Base-by-base conservation (phyloP, 192 early-diverging fungal genomes). In the Chytriomyces hyalinus region DNA sequence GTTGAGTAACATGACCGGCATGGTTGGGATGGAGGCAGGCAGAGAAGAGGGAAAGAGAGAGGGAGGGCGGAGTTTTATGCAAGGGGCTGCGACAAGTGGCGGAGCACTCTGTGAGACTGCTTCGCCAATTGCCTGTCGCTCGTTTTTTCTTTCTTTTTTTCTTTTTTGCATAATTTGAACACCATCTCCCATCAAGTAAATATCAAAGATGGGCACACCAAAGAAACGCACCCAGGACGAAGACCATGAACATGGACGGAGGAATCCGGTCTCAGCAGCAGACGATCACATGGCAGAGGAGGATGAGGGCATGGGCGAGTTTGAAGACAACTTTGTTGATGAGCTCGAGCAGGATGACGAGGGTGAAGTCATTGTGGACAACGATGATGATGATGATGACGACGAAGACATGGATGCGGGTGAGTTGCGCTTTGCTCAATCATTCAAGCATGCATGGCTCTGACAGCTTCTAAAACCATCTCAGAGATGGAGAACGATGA, bases 401-500 rank as follows among this genome's bases (percentile, higher is more conserved):
- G 71, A 71, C 62, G 24, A 43, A n/a, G 64, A n/a, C 60, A 22
- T 11, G 10, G 15, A 20, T 69, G 28, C n/a, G 13, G 50, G 20
- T 20, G 49, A 67, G 48, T 6, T 50, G 47, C 61, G 49, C 11
- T 6, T 59, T 73, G 72, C 61, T 50, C 17, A 13, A 22, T 47
- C 43, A 22, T 70, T 15, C 28, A 26, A 70, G 68, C 47, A 36
- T 36, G 36, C 36, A 36, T 36, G 36, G 1, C 36, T 36, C 36
- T 36, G 36, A 36, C 36, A 36, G 36, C 36, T 36, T 36, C 36
- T 36, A 0, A 36, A 26, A 20, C 13, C 17, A 4, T 45, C n/a
- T 8, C 28, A 48, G 49, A 70, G 36, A 53, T 53, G 47, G 86
- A 86, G 62, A 73, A 72, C 26, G 83, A 87, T 10, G 91, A 92